A percentile compares a stretch with the other conserved stretches of the same genome.
These are phyloP conservation scores for Erythrobasidium hasegawianum DNA, from an alignment of 1,284 basidiomycete species.

Conservation along the genomic window DNA sequence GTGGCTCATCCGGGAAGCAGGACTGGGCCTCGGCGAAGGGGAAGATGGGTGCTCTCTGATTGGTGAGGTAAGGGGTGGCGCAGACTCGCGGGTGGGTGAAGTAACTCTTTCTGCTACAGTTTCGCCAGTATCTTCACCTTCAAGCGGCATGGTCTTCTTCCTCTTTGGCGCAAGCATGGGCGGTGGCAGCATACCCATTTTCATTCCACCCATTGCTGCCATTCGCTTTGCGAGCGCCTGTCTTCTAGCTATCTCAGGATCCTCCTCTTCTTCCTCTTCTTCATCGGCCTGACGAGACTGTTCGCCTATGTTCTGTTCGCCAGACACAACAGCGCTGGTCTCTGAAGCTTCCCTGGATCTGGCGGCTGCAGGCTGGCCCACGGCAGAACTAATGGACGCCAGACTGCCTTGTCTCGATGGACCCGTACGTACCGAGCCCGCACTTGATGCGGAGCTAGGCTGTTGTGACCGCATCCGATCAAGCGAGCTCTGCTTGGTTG, in stretches of 20 bases:
- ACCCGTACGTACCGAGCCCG: neutral
- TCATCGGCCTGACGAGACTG: slow-evolving; percentile 37
- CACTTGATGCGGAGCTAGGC: neutral
- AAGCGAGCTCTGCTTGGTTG: neutral
- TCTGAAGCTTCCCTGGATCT: neutral
- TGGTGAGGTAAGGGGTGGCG: neutral
- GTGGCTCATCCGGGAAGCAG: slow-evolving; percentile 37
- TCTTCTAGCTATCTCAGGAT: slow-evolving; percentile 71
- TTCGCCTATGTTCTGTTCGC: slow-evolving; percentile 1
- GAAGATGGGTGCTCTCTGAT: neutral
- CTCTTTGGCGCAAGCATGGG: slow-evolving; percentile 58
- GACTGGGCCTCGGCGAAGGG: neutral
- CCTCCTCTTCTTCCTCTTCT: slow-evolving; percentile 54
- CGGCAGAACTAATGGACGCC: neutral
- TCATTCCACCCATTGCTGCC: slow-evolving; percentile 79
- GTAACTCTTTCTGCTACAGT: neutral
- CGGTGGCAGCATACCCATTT: slow-evolving; percentile 70
- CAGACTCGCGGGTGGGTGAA: neutral
- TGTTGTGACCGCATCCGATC: neutral
- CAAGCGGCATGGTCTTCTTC: slow-evolving; percentile 51
- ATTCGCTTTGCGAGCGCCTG: slow-evolving; percentile 80
- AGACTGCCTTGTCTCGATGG: neutral
- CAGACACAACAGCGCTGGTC: neutral
- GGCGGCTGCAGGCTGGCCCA: too few species aligned
- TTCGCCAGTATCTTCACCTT: neutral